phyloP scores from a whole-genome alignment of 306 rosid genomes.

The Castanea sativa region DNA sequence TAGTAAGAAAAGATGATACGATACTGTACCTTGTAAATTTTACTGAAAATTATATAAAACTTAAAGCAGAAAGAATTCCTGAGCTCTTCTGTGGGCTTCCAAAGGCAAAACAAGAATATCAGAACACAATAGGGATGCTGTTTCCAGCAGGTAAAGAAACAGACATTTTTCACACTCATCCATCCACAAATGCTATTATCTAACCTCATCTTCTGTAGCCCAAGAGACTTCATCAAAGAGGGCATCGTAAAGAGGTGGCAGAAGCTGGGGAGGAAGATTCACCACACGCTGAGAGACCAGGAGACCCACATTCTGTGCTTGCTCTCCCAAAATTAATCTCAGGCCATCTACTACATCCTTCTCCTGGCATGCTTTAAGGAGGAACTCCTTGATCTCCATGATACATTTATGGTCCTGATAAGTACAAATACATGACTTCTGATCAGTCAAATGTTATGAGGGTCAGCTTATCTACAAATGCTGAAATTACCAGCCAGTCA shows the following conservation, averaged over 20 bases:
- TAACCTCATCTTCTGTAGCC: conserved; percentile 97
- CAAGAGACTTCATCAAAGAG: conserved; percentile 84
- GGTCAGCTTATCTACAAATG: neutral
- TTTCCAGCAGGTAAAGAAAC: neutral
- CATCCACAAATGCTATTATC: conserved; percentile 28
- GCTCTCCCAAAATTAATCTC: conserved; percentile 56
- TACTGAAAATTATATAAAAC: conserved; percentile 50
- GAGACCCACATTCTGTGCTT: conserved; percentile 52
- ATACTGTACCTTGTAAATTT: conserved; percentile 66
- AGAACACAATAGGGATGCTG: conserved; percentile 18
- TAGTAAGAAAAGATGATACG: conserved; percentile 14
- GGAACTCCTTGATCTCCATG: conserved; percentile 52
- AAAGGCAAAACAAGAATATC: conserved; percentile 27
- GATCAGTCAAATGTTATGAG: neutral
- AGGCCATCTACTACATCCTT: conserved; percentile 38
- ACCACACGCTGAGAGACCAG: conserved; percentile 74
- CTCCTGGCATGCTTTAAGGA: conserved; percentile 49
- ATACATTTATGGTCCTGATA: conserved; percentile 61
- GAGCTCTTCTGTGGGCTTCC: conserved; percentile 79
- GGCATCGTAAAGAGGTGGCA: conserved; percentile 78
- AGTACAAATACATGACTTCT: conserved; percentile 13
- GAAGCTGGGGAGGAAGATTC: conserved; percentile 83
- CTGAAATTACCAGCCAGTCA: conserved; percentile 11
- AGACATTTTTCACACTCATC: conserved; percentile 22
- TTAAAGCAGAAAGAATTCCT: conserved; percentile 58